phyloP scores from a whole-genome alignment of 805 yeast genomes.

The Isabelozyma heimii region DNA sequence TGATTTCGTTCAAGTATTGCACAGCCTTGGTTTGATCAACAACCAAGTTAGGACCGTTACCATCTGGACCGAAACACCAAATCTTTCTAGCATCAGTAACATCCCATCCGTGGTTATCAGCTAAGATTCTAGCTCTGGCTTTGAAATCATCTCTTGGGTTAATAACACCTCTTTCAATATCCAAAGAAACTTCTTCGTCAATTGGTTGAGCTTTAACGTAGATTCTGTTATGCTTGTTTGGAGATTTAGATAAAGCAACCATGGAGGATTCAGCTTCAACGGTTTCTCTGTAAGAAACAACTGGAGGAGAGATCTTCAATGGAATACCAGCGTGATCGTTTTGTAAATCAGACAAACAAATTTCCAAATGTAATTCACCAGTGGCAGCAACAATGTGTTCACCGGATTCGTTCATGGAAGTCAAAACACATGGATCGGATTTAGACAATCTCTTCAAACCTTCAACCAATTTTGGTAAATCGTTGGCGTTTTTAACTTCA shows the following conservation, averaged over 20 bases:
- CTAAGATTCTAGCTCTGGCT: conserved; percentile 97
- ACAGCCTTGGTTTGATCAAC: conserved; percentile 99
- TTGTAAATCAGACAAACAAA: conserved; percentile 93
- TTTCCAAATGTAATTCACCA: conserved; percentile 99
- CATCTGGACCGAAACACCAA: conserved; percentile 99
- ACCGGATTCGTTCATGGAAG: conserved; percentile 89
- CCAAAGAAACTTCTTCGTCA: conserved; percentile 86
- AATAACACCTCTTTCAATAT: conserved; percentile 90
- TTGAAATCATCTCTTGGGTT: conserved; percentile 97
- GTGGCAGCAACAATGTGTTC: conserved; percentile 99
- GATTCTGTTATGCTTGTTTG: conserved; percentile 99
- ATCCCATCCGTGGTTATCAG: conserved; percentile 99
- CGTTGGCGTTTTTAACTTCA: conserved; percentile 99
- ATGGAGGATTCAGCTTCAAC: conserved; percentile 91
- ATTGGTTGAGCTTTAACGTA: conserved; percentile 97
- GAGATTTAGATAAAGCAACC: conserved; percentile 97
- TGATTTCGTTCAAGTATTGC: conserved; percentile 97
- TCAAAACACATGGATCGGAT: conserved; percentile 98
- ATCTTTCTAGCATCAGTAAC: conserved; percentile 99
- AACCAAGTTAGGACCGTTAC: conserved; percentile 97
- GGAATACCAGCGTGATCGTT: conserved; percentile 99
- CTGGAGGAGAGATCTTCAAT: conserved; percentile 95
- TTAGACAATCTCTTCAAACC: conserved; percentile 99
- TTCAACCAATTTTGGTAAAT: conserved; percentile 98
- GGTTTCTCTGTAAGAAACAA: conserved; percentile 98